Percentiles rank a stretch among this genome's conserved stretches.
phyloP scores from a whole-genome alignment of 306 rosid genomes.

The Biancaea sappan region DNA sequence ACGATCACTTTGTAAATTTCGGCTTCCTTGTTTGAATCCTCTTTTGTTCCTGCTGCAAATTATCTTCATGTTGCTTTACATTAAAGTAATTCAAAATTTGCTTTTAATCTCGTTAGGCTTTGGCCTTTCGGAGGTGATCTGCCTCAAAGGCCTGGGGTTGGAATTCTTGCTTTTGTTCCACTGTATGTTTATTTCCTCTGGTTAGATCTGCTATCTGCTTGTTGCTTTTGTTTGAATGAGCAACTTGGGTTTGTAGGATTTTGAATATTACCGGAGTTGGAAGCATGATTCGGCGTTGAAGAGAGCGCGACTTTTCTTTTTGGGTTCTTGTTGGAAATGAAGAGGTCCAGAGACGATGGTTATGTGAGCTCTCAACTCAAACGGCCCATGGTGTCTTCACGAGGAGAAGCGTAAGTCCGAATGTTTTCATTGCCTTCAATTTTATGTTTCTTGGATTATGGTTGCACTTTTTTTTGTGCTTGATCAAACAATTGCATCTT shows the following conservation, averaged over 20 bases:
- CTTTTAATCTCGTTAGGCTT: slow-evolving; percentile 38
- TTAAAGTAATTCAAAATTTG: slow-evolving; percentile 35
- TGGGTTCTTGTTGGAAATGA: slow-evolving; percentile 54
- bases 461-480: neutral
- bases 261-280: slow-evolving; percentile 48
- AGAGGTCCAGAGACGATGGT: slow-evolving; percentile 88
- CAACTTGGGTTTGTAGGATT: slow-evolving; percentile 49
- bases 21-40: slow-evolving; percentile 11
- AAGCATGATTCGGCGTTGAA: slow-evolving; percentile 62
- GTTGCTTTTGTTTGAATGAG: slow-evolving; percentile 59
- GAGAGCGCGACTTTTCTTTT: slow-evolving; percentile 28
- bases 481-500: slow-evolving; percentile 35
- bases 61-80: slow-evolving; percentile 38
- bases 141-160: slow-evolving; percentile 37
- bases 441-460: slow-evolving; percentile 22
- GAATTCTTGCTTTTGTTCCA: slow-evolving; percentile 45
- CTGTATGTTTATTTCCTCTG: slow-evolving; percentile 29
- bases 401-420: slow-evolving; percentile 76
- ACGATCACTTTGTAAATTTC: slow-evolving; percentile 51
- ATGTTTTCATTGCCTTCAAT: slow-evolving; percentile 25
- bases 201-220: slow-evolving; percentile 75
- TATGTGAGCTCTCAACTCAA: slow-evolving; percentile 81
- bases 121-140: slow-evolving; percentile 53
- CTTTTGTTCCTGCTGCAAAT: neutral
- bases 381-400: slow-evolving; percentile 69